phyloP scores from a whole-genome alignment of 345 rosid species.

The Hypericum perforatum region DNA sequence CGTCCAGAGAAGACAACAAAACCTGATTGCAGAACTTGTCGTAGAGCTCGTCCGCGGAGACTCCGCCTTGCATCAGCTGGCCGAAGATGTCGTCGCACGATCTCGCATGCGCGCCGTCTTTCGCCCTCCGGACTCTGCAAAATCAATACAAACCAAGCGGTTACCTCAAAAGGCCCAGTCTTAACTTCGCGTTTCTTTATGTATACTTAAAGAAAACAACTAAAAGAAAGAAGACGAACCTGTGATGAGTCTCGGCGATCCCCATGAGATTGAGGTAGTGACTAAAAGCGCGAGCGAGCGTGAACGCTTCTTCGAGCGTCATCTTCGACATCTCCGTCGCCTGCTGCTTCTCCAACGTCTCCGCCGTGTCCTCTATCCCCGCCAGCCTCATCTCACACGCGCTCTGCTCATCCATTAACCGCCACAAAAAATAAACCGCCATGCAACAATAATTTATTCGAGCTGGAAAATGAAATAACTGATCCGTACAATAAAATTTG shows the following conservation, averaged over 20 bases:
- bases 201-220: not conserved
- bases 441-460: no score
- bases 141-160: slow-evolving; percentile 5
- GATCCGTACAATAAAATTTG: no score
- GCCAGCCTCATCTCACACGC: slow-evolving; percentile 82
- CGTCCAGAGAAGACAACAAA: slow-evolving; percentile 3
- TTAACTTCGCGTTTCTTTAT: not conserved
- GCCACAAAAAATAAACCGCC: no score
- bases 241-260: slow-evolving; percentile 89
- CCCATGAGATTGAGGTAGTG: slow-evolving; percentile 94
- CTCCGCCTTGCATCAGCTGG: slow-evolving; percentile 72
- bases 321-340: slow-evolving; percentile 67
- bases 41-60: slow-evolving; percentile 70
- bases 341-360: slow-evolving; percentile 73
- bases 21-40: slow-evolving; percentile 87
- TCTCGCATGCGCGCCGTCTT: slow-evolving; percentile 44
- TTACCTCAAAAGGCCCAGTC: not conserved
- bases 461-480: no score
- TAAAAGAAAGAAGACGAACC: slow-evolving; percentile 24
- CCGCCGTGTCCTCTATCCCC: slow-evolving; percentile 79
- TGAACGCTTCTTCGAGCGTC: slow-evolving; percentile 82
- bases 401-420: slow-evolving; percentile 35
- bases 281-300: slow-evolving; percentile 81
- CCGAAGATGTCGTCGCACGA: slow-evolving; percentile 89
- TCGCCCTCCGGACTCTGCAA: slow-evolving; percentile 67